Evolutionary conservation across 345 rosid species (phyloP), one percentile per base, ranked within the genome.

Genomic region (Brassica cretica): DNA sequence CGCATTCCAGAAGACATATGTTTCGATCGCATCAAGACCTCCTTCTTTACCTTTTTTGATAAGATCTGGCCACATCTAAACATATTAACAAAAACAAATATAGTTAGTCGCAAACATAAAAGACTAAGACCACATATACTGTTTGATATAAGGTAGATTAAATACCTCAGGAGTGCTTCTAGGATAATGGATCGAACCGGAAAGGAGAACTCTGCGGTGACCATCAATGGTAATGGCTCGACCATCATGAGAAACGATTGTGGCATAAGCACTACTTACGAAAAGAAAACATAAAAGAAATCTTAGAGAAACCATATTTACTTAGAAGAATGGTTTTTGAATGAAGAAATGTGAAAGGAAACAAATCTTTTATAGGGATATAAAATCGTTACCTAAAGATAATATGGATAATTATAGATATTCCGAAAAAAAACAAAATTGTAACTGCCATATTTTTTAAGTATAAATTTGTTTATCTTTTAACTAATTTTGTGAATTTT

Each of bases 161-260:
- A 12, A 46, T 46, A 46, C 53, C 53, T 46, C 53, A 12, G 53
- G 53, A 39, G 24, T 33, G 61, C 90, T 87, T 18, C 89, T 73
- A 0, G 89, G 86, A 9, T 86, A 87, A 32, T 84, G 91, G 30
- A 88, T 84, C 7, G 88, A 64, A 27, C 89, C 89, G 0, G 89
- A 76, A 2, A 84, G 67, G 0, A 87, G 78, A 29, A 86, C 21
- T 9, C 78, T 84, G 2, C 86, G 80, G 44, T 83, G 59, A 1
- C 91, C 89, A 82, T 86, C 78, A 46, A 88, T 84, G 67, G 87
- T 80, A 27, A 88, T 64, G 32, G 91, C 86, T 66, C 83, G 44
- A 0, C 80, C 80, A 21, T 80, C 83, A 0, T 80, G 83, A 64
- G 83, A 46, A 46, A 46, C 53, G 53, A 46, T 46, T 46, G 53